Evolutionary conservation across 805 yeast species (phyloP).

Genomic region (Candida dajiaensis): DNA sequence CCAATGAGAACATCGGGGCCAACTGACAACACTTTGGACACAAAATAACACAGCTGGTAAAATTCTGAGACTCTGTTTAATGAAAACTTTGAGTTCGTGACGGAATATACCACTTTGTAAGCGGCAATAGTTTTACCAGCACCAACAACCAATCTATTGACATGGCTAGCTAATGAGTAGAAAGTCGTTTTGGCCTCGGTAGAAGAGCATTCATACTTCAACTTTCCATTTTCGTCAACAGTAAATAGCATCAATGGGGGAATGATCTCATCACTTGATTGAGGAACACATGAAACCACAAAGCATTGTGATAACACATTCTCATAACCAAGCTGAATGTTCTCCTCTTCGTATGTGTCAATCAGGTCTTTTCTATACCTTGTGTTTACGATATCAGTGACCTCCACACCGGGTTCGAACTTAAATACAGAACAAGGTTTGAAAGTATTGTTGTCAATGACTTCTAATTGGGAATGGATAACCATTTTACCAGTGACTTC

Average conservation of each 20-base stretch:
- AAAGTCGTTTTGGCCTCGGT: constrained; percentile 15
- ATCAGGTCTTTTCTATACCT: constrained; percentile 15
- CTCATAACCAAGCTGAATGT: constrained; percentile 26
- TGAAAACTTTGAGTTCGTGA: constrained; percentile 28
- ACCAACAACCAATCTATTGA: constrained; percentile 25
- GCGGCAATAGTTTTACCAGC: constrained; percentile 27
- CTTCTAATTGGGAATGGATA: constrained; percentile 16
- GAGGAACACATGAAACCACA: constrained; percentile 29
- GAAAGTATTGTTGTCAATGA: constrained; percentile 23
- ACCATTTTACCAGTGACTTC: constrained; percentile 2
- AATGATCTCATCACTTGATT: constrained; percentile 25
- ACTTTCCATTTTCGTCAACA: constrained; percentile 29
- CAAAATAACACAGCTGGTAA: constrained; percentile 8
- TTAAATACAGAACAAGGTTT: constrained; percentile 11
- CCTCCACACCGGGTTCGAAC: constrained; percentile 19
- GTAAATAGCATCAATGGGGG: constrained; percentile 29
- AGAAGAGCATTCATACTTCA: constrained; percentile 23
- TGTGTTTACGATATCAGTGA: constrained; percentile 21
- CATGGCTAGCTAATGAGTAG: constrained; percentile 24
- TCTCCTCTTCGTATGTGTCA: constrained; percentile 20
- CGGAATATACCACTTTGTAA: constrained; percentile 28
- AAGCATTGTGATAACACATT: constrained; percentile 31
- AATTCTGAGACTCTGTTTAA: constrained; percentile 21
- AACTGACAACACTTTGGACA: constrained; percentile 11
- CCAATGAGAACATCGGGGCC: constrained; percentile 19